phyloP scores from a whole-genome alignment of 306 rosid species.

The Cucurbita ficifolia region DNA sequence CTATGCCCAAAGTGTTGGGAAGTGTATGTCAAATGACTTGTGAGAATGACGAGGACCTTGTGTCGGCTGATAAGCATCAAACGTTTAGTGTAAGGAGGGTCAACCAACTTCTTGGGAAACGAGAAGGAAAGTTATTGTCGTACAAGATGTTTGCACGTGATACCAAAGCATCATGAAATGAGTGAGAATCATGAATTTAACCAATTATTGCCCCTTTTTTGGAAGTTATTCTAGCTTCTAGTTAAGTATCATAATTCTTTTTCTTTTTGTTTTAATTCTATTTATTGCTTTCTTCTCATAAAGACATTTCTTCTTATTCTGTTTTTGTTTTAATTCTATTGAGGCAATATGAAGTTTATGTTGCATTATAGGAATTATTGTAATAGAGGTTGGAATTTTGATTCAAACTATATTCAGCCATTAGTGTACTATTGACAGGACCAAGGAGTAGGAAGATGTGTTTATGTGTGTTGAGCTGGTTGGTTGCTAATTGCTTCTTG shows the following conservation, averaged over 20 bases:
- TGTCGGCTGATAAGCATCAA: constrained; percentile 28
- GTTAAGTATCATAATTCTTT: not conserved
- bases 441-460: constrained; percentile 37
- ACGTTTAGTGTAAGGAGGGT: constrained; percentile 52
- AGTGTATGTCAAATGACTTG: not conserved
- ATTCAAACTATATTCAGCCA: no score
- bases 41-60: constrained; percentile 18
- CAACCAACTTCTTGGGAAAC: constrained; percentile 42
- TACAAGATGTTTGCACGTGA: constrained; percentile 97
- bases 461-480: constrained; percentile 83
- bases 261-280: not conserved
- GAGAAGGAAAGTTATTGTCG: constrained; percentile 77
- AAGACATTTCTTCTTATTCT: not conserved
- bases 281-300: not conserved
- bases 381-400: no score
- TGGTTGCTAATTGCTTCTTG: constrained; percentile 89
- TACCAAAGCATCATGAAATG: constrained; percentile 89
- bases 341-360: no score
- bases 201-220: constrained; percentile 6
- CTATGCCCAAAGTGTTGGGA: not conserved
- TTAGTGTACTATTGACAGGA: constrained; percentile 26
- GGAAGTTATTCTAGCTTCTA: not conserved
- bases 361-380: no score
- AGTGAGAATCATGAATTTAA: constrained; percentile 36
- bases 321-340: no score